A percentile compares a stretch with the other conserved stretches of the same genome.
Evolutionary conservation across 1,284 basidiomycete genomes (phyloP).

Genomic region (Microbotryomycetes sp.): DNA sequence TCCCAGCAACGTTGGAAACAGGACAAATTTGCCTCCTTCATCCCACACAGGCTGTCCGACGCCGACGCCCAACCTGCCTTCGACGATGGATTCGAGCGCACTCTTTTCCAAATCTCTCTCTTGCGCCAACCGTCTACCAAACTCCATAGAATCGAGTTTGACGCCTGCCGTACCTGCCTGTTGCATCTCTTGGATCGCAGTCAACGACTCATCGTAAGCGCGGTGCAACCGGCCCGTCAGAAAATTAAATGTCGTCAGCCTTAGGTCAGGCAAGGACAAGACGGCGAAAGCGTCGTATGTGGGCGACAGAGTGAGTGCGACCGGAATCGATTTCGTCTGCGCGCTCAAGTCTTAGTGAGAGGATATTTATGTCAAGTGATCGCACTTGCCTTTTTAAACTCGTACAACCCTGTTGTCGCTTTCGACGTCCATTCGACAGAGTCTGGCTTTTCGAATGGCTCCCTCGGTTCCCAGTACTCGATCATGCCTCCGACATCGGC

Average conservation of each 20-base stretch:
- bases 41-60: constrained; percentile 92
- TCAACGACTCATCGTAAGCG: constrained; percentile 89
- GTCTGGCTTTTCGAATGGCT: constrained; percentile 76
- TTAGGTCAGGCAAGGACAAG: constrained; percentile 82
- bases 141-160: constrained; percentile 98
- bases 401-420: constrained; percentile 85
- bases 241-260: constrained; percentile 89
- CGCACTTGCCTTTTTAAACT: constrained; percentile 81
- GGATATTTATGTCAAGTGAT: background rate
- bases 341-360: background rate
- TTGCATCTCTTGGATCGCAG: constrained; percentile 85
- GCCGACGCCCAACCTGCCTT: constrained; percentile 37
- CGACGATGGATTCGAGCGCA: constrained; percentile 49
- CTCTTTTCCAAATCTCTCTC: constrained; percentile 85
- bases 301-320: constrained; percentile 83
- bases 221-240: constrained; percentile 80
- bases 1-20: constrained; percentile 88
- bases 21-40: constrained; percentile 85
- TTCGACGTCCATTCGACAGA: constrained; percentile 85
- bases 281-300: constrained; percentile 81
- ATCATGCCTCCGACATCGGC: constrained; percentile 91
- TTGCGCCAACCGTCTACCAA: constrained; percentile 84
- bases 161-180: constrained; percentile 54
- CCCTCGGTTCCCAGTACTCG: constrained; percentile 88
- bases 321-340: constrained; percentile 82